Evolutionary conservation across 2,329 filamentous ascomycete genomes (phyloP).

Genomic region (Alternaria rosae): DNA sequence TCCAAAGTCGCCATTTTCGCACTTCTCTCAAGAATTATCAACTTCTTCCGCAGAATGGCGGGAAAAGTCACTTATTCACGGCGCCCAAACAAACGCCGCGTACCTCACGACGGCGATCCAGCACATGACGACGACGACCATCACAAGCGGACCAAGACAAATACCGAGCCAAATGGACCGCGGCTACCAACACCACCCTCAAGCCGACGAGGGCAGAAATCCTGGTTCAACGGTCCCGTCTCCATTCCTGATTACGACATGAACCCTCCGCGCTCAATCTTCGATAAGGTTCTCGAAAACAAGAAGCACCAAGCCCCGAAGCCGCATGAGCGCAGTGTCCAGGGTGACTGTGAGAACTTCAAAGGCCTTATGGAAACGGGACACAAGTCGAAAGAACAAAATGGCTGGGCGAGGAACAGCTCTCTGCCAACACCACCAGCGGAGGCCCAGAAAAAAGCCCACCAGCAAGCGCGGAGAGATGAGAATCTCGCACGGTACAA

Average conservation of each 20-base stretch:
- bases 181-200: conserved; percentile 4
- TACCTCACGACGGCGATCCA: conserved; percentile 11
- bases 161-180: conserved; percentile 17
- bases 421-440: conserved; percentile 33
- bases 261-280: conserved; percentile 12
- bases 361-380: conserved; percentile 18
- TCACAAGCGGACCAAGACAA: conserved; percentile 25
- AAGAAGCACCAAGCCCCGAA: conserved; percentile 10
- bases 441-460: conserved; percentile 20
- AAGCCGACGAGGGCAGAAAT: conserved; percentile 3
- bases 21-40: conserved; percentile 12
- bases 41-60: conserved; percentile 18
- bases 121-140: conserved; percentile 15
- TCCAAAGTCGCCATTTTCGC: conserved; percentile 14
- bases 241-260: conserved; percentile 25
- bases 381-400: conserved; percentile 6
- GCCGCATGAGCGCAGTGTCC: conserved; percentile 14
- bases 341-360: conserved; percentile 22
- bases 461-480: conserved; percentile 10
- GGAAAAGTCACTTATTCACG: conserved; percentile 31
- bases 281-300: conserved; percentile 24
- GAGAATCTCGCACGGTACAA: background rate
- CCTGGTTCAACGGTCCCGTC: conserved; percentile 24
- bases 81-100: conserved; percentile 17
- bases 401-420: conserved; percentile 10